These are phyloP conservation scores for Arxiozyma slooffiae DNA, from an alignment of 1,139 yeast species.

Conservation along the genomic window DNA sequence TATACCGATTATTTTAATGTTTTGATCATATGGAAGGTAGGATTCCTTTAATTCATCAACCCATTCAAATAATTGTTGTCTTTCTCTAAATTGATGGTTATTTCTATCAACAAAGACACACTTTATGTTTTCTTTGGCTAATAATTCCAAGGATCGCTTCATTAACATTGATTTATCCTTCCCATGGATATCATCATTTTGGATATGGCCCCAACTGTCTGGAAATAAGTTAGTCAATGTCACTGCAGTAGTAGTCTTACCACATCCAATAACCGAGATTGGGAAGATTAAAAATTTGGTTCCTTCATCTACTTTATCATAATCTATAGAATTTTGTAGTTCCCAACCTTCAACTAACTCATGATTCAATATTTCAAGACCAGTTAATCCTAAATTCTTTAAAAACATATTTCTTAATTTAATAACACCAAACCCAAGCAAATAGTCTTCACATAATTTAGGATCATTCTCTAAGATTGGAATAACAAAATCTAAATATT, in stretches of 20 bases:
- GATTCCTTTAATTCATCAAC: slow-evolving; percentile 36
- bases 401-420: slow-evolving; percentile 56
- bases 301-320: slow-evolving; percentile 27
- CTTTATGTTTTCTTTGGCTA: slow-evolving; percentile 28
- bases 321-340: slow-evolving; percentile 25
- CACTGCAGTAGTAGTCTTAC: slow-evolving; percentile 75
- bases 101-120: slow-evolving; percentile 77
- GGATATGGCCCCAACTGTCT: slow-evolving; percentile 61
- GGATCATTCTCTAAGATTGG: slow-evolving; percentile 44
- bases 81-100: slow-evolving; percentile 62
- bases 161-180: slow-evolving; percentile 43
- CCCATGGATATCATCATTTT: slow-evolving; percentile 65
- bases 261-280: slow-evolving; percentile 88
- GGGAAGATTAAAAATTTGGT: slow-evolving; percentile 63
- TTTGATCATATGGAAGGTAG: slow-evolving; percentile 32
- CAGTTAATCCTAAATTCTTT: slow-evolving; percentile 38
- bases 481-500: slow-evolving; percentile 58
- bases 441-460: slow-evolving; percentile 37
- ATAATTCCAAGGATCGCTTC: slow-evolving; percentile 38
- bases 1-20: slow-evolving; percentile 50
- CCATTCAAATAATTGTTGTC: slow-evolving; percentile 55
- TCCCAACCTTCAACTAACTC: slow-evolving; percentile 31
- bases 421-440: slow-evolving; percentile 63
- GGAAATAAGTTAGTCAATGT: slow-evolving; percentile 50
- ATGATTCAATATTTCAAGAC: slow-evolving; percentile 36